A percentile compares a stretch with the other conserved stretches of the same genome.
phyloP scores from a whole-genome alignment of 2,329 filamentous ascomycete species.

The Botrytis pseudocinerea region DNA sequence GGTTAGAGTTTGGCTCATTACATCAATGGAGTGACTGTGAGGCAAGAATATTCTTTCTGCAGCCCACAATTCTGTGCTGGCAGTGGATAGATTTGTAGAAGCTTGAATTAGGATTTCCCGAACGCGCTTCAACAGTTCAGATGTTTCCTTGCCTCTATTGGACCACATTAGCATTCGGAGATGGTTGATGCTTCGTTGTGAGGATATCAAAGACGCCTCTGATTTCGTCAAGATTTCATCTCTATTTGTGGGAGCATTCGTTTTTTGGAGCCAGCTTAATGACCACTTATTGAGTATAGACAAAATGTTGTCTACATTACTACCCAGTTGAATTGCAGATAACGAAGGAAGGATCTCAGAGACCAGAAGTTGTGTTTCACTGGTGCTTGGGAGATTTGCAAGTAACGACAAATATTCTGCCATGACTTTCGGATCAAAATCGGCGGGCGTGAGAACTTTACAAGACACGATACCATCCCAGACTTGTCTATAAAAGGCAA shows the following conservation, averaged over 20 bases:
- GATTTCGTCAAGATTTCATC: neutral
- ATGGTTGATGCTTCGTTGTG: neutral
- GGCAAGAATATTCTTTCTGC: conserved; percentile 20
- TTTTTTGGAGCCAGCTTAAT: conserved; percentile 25
- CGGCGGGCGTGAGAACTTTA: conserved; percentile 31
- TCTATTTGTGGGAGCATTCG: neutral
- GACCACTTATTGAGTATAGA: conserved; percentile 29
- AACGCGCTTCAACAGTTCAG: neutral
- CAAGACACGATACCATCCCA: conserved; percentile 36
- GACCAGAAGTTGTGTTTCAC: conserved; percentile 28
- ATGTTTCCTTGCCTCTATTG: neutral
- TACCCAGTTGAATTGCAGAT: conserved; percentile 28
- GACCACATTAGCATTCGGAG: conserved; percentile 1
- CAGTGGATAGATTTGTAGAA: neutral
- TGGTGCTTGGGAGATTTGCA: conserved; percentile 26
- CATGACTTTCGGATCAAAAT: conserved; percentile 28
- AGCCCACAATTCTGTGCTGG: conserved; percentile 7
- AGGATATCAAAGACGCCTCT: conserved; percentile 4
- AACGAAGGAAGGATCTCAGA: conserved; percentile 30
- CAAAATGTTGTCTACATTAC: conserved; percentile 24
- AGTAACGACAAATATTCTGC: conserved; percentile 28
- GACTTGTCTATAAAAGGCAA: conserved; percentile 33
- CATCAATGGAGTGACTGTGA: conserved; percentile 20
- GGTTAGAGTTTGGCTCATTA: conserved; percentile 28
- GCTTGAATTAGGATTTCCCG: neutral